Conservation (phyloP, 805 yeast genomes). For the Yarrowia sp. region DNA sequence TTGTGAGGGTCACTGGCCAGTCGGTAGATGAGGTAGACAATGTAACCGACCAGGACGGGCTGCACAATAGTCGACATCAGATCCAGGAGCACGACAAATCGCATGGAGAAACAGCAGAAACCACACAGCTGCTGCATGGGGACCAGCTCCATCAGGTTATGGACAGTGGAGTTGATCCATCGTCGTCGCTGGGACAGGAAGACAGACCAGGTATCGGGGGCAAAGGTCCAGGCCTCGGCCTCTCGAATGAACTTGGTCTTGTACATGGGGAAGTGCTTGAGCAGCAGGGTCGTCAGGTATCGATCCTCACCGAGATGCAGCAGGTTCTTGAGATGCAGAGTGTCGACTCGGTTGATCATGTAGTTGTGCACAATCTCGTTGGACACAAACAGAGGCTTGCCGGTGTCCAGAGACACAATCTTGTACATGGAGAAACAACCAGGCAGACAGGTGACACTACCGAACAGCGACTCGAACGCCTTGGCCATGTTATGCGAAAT, state of each 20-base stretch:
- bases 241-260: slow-evolving; percentile 55
- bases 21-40: slow-evolving; percentile 52
- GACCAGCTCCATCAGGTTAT: slow-evolving; percentile 58
- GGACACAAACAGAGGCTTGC: slow-evolving; percentile 60
- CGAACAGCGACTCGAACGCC: slow-evolving; percentile 61
- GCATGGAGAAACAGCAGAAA: slow-evolving; percentile 63
- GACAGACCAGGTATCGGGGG: slow-evolving; percentile 56
- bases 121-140: slow-evolving; percentile 62
- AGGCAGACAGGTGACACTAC: slow-evolving; percentile 63
- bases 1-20: slow-evolving; percentile 47
- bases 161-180: slow-evolving; percentile 67
- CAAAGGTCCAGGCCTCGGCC: slow-evolving; percentile 59
- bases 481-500: slow-evolving; percentile 63
- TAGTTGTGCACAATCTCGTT: slow-evolving; percentile 58
- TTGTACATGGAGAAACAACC: slow-evolving; percentile 64
- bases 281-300: slow-evolving; percentile 54
- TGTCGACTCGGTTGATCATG: slow-evolving; percentile 54
- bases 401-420: slow-evolving; percentile 52
- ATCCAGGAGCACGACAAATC: slow-evolving; percentile 56
- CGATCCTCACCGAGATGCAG: slow-evolving; percentile 63
- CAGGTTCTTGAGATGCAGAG: slow-evolving; percentile 59
- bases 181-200: slow-evolving; percentile 64
- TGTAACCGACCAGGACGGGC: slow-evolving; percentile 55
- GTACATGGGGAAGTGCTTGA: slow-evolving; percentile 55
- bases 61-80: slow-evolving; percentile 58